Base-by-base conservation (phyloP, 2,329 filamentous ascomycete genomes). In the Paraconiothyrium brasiliense region DNA sequence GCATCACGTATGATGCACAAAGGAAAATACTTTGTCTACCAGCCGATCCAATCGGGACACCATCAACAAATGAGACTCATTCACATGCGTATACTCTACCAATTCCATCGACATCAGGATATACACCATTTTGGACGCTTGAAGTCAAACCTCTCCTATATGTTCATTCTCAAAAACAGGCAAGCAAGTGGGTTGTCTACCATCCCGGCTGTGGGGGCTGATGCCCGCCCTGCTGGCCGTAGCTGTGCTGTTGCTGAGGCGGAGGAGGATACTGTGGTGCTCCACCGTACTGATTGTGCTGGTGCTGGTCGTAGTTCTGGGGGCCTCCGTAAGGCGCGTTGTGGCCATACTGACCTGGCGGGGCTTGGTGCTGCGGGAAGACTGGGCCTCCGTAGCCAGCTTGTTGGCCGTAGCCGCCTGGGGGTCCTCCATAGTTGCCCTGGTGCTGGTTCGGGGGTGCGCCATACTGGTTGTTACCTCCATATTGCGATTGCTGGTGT, bases 341-440 rank as follows among this genome's bases (percentile, higher is more conserved):
- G 43, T 66, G 66, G 14, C 61, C 66, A 46, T 66, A 67, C 41
- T 70, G 71, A 16, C 64, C 64, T 46, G 58, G 61, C 20, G 71
- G 54, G 8, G 62, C 56, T 32, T 50, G 58, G 20, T 58, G 58
- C 11, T 55, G 57, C 24, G 54, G 30, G 41, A 59, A 55, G 6
- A 34, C 71, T 10, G 74, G 71, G 6, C 74, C 74, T 39, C 74
- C 74, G 37, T 76, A 76, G 22, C 74, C 74, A 57, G 74, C 74
- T 65, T 74, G 67, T 43, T 67, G 61, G 20, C 66, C 66, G 32
- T 70, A 63, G 14, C 63, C 58, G 6, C 27, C 27, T 30, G 27
- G 27, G n/a, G 54, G 44, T 34, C 58, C 57, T 20, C 48, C 35
- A 34, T 60, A 63, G 46, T 22, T 41, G 16, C 39, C 59, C 9